A percentile compares a stretch with the other conserved stretches of the same genome.
Conservation (phyloP, 2,329 filamentous ascomycete genomes). For the Aspergillus persii region DNA sequence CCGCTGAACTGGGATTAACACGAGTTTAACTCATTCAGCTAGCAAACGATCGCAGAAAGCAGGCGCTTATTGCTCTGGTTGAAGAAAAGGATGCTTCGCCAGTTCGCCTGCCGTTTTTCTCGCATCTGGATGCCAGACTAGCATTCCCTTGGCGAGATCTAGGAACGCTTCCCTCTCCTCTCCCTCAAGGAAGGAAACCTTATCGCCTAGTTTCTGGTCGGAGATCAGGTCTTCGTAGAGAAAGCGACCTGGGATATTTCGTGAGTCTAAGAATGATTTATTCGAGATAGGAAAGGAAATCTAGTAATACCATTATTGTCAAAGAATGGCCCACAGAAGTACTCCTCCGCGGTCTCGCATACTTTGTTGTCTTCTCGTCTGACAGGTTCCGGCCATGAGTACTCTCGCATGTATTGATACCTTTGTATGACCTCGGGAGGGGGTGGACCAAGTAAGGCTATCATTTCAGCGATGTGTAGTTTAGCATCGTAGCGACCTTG, state of each 20-base stretch:
- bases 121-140: slow-evolving; percentile 29
- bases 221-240: slow-evolving; percentile 35
- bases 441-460: slow-evolving; percentile 41
- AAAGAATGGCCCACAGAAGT: slow-evolving; percentile 40
- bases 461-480: slow-evolving; percentile 45
- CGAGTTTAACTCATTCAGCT: too few species aligned
- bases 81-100: slow-evolving; percentile 29
- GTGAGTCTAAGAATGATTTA: slow-evolving; percentile 19
- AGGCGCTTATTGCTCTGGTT: slow-evolving; percentile 22
- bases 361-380: slow-evolving; percentile 27
- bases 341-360: slow-evolving; percentile 35
- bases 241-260: slow-evolving; percentile 29
- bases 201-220: slow-evolving; percentile 28
- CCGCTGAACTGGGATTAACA: too few species aligned
- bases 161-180: slow-evolving; percentile 33
- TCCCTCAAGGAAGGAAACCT: slow-evolving; percentile 26
- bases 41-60: slow-evolving; percentile 12
- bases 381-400: slow-evolving; percentile 30
- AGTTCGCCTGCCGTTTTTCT: slow-evolving; percentile 32
- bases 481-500: slow-evolving; percentile 37
- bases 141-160: slow-evolving; percentile 30
- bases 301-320: slow-evolving; percentile 26
- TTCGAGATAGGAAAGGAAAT: slow-evolving; percentile 11
- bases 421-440: slow-evolving; percentile 35
- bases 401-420: slow-evolving; percentile 32